A percentile compares a stretch with the other conserved stretches of the same genome.
These are phyloP conservation scores for Moelleriella libera DNA, from an alignment of 2,329 filamentous ascomycete species.

Conservation along the genomic window DNA sequence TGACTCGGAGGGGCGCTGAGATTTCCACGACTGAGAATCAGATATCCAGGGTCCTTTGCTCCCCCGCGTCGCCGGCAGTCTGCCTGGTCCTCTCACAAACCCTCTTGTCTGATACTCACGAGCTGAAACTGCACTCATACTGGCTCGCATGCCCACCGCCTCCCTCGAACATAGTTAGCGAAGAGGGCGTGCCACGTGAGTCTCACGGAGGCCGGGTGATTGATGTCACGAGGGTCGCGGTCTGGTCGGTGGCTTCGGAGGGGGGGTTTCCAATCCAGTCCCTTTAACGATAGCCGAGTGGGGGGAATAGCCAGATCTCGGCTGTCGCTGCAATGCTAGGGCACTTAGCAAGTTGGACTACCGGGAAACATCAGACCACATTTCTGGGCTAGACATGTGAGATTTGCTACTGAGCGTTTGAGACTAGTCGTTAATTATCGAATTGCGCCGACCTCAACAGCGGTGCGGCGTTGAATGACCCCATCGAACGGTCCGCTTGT, in stretches of 20 bases:
- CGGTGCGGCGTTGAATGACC: not conserved
- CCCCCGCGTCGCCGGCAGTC: too few species aligned
- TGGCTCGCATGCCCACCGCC: too few species aligned
- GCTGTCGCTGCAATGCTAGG: not conserved
- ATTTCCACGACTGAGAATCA: too few species aligned
- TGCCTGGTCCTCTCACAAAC: too few species aligned
- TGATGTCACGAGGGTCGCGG: too few species aligned
- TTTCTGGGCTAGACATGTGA: not conserved
- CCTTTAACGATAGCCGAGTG: not conserved
- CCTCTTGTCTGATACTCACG: too few species aligned
- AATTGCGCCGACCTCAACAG: not conserved
- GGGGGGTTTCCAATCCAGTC: not conserved
- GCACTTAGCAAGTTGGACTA: not conserved
- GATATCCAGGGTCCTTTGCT: too few species aligned
- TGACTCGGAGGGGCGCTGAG: too few species aligned
- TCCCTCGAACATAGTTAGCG: too few species aligned
- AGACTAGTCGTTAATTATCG: not conserved
- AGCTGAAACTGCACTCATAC: too few species aligned
- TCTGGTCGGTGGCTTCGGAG: not conserved
- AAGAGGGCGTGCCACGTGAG: too few species aligned
- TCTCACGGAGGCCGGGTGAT: too few species aligned
- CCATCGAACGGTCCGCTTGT: not conserved
- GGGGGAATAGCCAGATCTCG: not conserved
- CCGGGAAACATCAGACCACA: not conserved
- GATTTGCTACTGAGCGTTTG: not conserved